Conservation (phyloP, 306 rosid species). For the Trifolium subterraneum region DNA sequence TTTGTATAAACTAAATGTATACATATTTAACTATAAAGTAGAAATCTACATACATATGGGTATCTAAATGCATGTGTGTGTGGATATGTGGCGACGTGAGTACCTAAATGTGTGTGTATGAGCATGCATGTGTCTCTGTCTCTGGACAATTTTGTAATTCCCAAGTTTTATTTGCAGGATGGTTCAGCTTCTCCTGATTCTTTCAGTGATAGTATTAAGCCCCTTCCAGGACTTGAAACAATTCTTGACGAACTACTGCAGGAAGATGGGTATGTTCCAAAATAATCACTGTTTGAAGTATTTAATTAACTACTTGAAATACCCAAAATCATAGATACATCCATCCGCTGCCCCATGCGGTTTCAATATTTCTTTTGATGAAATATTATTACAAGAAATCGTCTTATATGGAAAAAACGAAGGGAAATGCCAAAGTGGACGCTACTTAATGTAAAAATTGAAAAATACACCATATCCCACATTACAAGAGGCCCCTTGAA, state of each 20-base stretch:
- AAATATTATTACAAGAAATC: not conserved
- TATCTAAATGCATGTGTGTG: not conserved
- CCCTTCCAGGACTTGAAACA: conserved; percentile 92
- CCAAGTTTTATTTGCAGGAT: conserved; percentile 53
- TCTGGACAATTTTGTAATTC: not conserved
- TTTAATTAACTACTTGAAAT: conserved; percentile 8
- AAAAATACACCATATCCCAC: too few species aligned
- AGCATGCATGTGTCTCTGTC: not conserved
- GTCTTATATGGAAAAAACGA: too few species aligned
- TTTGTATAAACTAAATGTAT: conserved; percentile 42
- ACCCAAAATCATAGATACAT: conserved; percentile 7
- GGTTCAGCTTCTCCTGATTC: conserved; percentile 53
- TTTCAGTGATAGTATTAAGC: conserved; percentile 57
- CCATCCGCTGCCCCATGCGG: conserved; percentile 8
- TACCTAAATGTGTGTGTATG: not conserved
- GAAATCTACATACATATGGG: not conserved
- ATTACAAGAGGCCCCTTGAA: too few species aligned
- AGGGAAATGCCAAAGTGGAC: too few species aligned
- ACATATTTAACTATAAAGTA: not conserved
- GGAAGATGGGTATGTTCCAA: conserved; percentile 80
- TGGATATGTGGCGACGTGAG: not conserved
- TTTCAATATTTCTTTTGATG: conserved; percentile 13
- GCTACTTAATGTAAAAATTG: too few species aligned
- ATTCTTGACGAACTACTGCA: conserved; percentile 71
- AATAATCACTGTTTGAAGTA: conserved; percentile 8